Percentiles rank a stretch among this genome's conserved stretches.
Conservation (phyloP, 495 filamentous ascomycete genomes). For the Pseudoneurospora amorphoporcata region DNA sequence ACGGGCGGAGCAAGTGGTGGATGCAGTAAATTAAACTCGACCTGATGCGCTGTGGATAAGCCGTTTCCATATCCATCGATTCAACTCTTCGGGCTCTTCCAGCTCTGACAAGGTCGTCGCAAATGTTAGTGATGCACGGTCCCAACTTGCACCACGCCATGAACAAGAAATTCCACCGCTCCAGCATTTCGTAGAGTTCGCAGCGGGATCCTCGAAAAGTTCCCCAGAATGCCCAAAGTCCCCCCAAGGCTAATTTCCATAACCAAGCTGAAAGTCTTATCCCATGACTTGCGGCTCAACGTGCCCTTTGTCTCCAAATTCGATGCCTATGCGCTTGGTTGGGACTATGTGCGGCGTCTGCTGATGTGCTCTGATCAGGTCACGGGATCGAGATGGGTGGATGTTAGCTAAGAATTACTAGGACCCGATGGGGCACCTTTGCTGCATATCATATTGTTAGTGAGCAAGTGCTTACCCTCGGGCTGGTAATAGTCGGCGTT, state of each 20-base stretch:
- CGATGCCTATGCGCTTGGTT: background rate
- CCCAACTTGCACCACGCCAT: background rate
- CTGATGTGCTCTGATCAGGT: background rate
- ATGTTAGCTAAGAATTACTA: background rate
- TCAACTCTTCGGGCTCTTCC: background rate
- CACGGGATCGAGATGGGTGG: background rate
- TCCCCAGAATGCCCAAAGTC: background rate
- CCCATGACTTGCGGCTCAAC: background rate
- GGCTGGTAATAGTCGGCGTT: background rate
- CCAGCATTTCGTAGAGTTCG: background rate
- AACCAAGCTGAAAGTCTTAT: background rate
- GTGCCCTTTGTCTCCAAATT: background rate
- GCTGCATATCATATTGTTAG: background rate
- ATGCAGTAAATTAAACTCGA: background rate
- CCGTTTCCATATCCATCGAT: background rate
- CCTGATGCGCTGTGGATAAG: background rate
- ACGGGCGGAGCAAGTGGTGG: background rate
- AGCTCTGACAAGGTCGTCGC: background rate
- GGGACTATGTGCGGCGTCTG: background rate
- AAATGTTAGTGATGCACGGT: background rate
- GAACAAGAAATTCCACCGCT: background rate
- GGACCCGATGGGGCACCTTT: background rate
- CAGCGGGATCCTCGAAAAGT: background rate
- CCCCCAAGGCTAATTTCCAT: background rate
- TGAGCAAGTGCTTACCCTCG: background rate